phyloP scores from a whole-genome alignment of 2,329 filamentous ascomycete genomes.

The Trichoderma simmonsii region DNA sequence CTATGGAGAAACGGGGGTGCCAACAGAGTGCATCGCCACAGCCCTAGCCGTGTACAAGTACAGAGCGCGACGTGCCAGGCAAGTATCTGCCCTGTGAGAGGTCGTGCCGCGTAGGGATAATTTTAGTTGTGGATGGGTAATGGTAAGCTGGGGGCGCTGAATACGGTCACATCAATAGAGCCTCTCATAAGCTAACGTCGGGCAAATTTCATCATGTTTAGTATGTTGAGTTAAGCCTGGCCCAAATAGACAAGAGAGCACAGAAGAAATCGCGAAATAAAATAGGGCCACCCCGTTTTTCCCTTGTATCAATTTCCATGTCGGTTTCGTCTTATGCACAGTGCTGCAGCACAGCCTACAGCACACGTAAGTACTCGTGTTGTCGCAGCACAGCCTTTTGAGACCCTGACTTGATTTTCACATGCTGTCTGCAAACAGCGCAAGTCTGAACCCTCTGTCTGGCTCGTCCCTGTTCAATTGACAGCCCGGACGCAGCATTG shows the following conservation, averaged over 20 bases:
- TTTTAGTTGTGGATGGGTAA: background rate
- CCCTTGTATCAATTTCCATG: background rate
- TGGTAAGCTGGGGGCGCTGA: background rate
- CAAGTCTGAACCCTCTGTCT: background rate
- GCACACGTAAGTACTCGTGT: background rate
- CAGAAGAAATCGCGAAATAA: background rate
- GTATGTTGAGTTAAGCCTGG: background rate
- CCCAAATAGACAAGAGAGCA: background rate
- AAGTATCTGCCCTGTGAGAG: background rate
- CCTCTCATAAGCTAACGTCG: background rate
- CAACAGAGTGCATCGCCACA: constrained; percentile 16
- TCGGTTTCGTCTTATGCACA: constrained; percentile 8
- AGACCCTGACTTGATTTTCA: background rate
- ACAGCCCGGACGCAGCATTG: background rate
- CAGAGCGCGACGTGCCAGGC: background rate
- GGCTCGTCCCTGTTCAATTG: background rate
- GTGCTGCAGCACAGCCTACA: constrained; percentile 3
- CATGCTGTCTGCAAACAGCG: background rate
- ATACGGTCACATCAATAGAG: background rate
- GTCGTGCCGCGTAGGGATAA: background rate
- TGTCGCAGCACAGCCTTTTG: background rate
- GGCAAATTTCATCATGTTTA: background rate
- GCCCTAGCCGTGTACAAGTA: constrained; percentile 12
- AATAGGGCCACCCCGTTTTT: constrained; percentile 1
- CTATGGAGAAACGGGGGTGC: background rate